Evolutionary conservation across 2,329 filamentous ascomycete species (phyloP), one percentile per base, ranked within the genome.

Genomic region (Dothistroma pini): DNA sequence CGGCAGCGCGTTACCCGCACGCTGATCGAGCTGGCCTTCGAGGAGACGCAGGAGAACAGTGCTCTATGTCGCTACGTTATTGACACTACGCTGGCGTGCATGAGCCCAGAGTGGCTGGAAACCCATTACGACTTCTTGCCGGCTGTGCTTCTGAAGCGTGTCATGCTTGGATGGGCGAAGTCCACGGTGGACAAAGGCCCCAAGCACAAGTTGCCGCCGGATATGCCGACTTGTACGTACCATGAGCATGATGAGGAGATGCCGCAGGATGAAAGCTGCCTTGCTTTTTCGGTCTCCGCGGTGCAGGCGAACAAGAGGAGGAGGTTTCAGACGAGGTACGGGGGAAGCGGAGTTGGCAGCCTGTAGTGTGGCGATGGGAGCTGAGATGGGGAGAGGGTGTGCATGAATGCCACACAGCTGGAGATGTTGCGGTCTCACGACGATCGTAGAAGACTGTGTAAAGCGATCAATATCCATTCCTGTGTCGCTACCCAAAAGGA

Each of bases 231-330:
- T 9, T 65, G 63, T 25, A 47, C 31, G 0, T 63, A 63, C 25
- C 63, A 65, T 31, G 60, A 63, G 52, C 63, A 65, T 32, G 60
- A 63, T 6, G 63, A 54, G 1, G 60, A 63, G 12, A 38, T 57
- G 12, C 49, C 32, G 16, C 21, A 25, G 10, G 54, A 51, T 2
- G 34, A 51, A 38, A 38, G 12, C 9, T 47, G 50, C 34, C 2
- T 16, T n/a, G 19, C 44, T 2, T 16, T 21, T 56, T 22, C 10
- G 6, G 10, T 25, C 9, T 8, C 10, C 2, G 44, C 22, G 35
- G 35, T 21, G n/a, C n/a, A 6, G 54, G 14, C n/a, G 54, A 47
- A 47, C 34, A 47, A 32, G 34, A 25, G 32, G n/a, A 47, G n/a
- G 34, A 19, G 38, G 52, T 21, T 25, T 1, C 25, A 29, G 25